Evolutionary conservation across 2,329 filamentous ascomycete genomes (phyloP).

Genomic region (Colletotrichum theobromicola): DNA sequence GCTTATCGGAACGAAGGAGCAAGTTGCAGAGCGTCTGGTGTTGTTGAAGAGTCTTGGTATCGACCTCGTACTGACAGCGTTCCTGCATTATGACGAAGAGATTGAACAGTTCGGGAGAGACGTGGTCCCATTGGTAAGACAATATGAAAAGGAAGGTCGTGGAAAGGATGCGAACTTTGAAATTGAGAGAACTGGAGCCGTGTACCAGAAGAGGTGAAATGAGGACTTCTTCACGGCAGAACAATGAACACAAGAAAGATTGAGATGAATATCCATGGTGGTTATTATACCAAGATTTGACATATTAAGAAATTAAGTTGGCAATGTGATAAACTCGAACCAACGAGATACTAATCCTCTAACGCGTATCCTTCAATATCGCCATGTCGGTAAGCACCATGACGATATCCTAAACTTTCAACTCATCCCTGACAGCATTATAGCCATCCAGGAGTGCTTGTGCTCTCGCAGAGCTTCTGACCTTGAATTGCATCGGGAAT

Average conservation of each 20-base stretch:
- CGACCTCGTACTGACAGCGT: constrained; percentile 49
- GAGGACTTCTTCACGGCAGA: background rate
- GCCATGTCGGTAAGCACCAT: background rate
- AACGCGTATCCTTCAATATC: background rate
- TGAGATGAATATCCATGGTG: no score
- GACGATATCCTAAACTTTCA: constrained; percentile 29
- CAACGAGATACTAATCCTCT: rapidly evolving
- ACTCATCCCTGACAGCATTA: constrained; percentile 32
- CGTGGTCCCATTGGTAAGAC: constrained; percentile 50
- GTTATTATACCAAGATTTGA: no score
- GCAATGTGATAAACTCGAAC: background rate
- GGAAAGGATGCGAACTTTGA: constrained; percentile 52
- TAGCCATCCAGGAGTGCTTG: constrained; percentile 42
- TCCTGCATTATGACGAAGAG: constrained; percentile 58
- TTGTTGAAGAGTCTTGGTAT: constrained; percentile 50
- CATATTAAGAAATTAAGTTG: no score
- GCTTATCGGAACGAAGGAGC: constrained; percentile 55
- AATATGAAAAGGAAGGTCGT: constrained; percentile 50
- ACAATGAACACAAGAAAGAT: no score
- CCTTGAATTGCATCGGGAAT: constrained; percentile 50
- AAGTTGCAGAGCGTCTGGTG: constrained; percentile 54
- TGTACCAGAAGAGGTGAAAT: constrained; percentile 37
- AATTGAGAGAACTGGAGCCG: constrained; percentile 50
- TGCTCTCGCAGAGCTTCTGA: constrained; percentile 44
- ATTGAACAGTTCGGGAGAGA: constrained; percentile 52